Evolutionary conservation across 768 basidiomycete genomes (phyloP).

Genomic region (Lactarius tabidus): DNA sequence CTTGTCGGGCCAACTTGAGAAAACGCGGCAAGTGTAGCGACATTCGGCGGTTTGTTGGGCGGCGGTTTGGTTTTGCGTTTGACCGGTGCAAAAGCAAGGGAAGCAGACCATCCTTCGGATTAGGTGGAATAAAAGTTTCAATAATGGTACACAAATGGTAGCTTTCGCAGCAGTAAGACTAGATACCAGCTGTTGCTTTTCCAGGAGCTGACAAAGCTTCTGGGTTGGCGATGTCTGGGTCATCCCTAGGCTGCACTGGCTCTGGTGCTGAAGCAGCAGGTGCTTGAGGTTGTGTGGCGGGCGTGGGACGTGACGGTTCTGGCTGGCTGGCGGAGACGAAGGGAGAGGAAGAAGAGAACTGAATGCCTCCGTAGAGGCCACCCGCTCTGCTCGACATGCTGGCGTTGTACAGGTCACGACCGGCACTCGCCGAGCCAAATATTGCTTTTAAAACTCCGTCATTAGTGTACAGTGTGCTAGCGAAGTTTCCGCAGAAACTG

Average conservation of each 20-base stretch:
- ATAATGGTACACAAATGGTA: conserved; percentile 21
- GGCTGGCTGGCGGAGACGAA: conserved; percentile 44
- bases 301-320: conserved; percentile 32
- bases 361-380: conserved; percentile 82
- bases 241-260: conserved; percentile 30
- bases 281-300: conserved; percentile 29
- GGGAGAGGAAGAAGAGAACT: conserved; percentile 68
- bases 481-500: conserved; percentile 32
- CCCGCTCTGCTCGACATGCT: conserved; percentile 76
- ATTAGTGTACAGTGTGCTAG: too few relatives aligned
- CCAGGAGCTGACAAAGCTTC: conserved; percentile 36
- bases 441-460: background rate
- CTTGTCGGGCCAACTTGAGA: conserved; percentile 23
- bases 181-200: conserved; percentile 56
- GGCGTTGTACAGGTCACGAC: conserved; percentile 25
- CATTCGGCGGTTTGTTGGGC: conserved; percentile 53
- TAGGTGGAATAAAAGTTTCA: conserved; percentile 25
- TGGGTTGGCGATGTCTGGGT: conserved; percentile 19
- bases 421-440: background rate
- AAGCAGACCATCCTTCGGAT: conserved; percentile 78
- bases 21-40: conserved; percentile 48
- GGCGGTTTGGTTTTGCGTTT: conserved; percentile 54
- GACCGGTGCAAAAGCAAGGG: conserved; percentile 84
- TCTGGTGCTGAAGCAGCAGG: conserved; percentile 28
- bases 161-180: conserved; percentile 40